Base-by-base conservation (phyloP, 2,329 filamentous ascomycete species). In the Aspergillus proliferans region DNA sequence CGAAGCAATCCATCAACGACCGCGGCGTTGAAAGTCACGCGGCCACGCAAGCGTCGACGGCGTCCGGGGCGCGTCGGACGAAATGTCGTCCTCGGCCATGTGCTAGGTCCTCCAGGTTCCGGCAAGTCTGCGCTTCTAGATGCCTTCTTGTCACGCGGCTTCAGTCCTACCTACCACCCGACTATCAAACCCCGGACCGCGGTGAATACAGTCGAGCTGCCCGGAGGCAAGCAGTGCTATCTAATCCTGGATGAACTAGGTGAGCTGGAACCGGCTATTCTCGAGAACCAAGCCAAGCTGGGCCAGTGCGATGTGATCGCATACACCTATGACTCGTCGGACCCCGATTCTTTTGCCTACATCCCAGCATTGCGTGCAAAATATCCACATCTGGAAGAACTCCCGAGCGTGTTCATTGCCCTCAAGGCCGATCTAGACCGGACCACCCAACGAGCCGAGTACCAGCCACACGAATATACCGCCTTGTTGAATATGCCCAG, bases 351-450 rank as follows among this genome's bases (percentile, higher is more conserved):
- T 3, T 98, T 98, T 68, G 84, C 87, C 1, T 91, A 97, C 63
- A 89, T 98, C 47, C 87, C 92, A 34, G 81, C 87, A 15, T 76
- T 96, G 44, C 84, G 91, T 40, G 79, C 82, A 48, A 87, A 85
- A 60, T 87, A 92, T 58, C 84, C 89, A 0, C 86, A 93, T 48
- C 79, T 98, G 2, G 87, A 95, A 65, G 84, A 88, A n/a, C 75
- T 98, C 24, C 93, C 93, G 0, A 86, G 88, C 7, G 85, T 98
- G 6, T 98, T 95, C 66, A 88, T 89, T 1, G 93, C 92, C 0
- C 76, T 97, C 51, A 98, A 98, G 70, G 93, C 93, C 2, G 93
- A 98, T 69, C 83, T 87, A 58, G 93, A 98, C 69, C 95, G 95
- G 69, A 94, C 92, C 3, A 96, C 90, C n/a, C 93, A 98, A 71